Base-by-base conservation (phyloP, 345 rosid genomes). In the Chamaenerion angustifolium region DNA sequence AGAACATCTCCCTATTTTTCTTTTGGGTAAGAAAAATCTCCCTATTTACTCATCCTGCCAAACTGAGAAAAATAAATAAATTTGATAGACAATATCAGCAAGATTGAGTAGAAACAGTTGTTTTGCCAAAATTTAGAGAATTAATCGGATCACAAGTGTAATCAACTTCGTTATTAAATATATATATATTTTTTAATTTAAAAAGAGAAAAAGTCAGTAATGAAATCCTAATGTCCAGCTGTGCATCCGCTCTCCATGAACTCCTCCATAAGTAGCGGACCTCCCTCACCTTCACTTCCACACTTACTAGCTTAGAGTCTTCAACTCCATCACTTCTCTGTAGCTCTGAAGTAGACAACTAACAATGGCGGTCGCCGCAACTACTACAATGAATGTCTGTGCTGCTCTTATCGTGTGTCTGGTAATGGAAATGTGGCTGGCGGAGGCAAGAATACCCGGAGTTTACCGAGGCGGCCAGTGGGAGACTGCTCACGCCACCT, bases 401-500 rank as follows among this genome's bases (percentile, higher is more conserved):
- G 43, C 46, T 25, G 45, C 66, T 3, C 56, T 76, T 51, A 19
- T 64, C 31, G 8, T 31, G 8, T 31, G 37, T 31, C 37, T 31
- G 1, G 37, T 31, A 31, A 49, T 57, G 17, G 25, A 55, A 70
- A 55, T 70, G 64, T 57, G 64, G 49, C 13, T 61, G 1, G 62
- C 49, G 51, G 83, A 87, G 53, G 87, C 87, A 21, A 81, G 85
- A 56, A 75, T 83, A 58, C 90, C 96, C 5, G 89, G 94, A 4
- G 76, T 62, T 16, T 87, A 75, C 81, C 12, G 40, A 11, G 96
- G 94, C 2, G 83, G 81, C 0, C 48, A 65, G 0, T 87, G 94
- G 96, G 73, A 83, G 67, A 70, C 12, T 37, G 94, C 96, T 16
- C 96, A 87, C 56, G 96, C 96, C 25, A 83, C 96, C 56, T 87